Conservation (phyloP, 345 rosid genomes). For the Populus pruinosa region DNA sequence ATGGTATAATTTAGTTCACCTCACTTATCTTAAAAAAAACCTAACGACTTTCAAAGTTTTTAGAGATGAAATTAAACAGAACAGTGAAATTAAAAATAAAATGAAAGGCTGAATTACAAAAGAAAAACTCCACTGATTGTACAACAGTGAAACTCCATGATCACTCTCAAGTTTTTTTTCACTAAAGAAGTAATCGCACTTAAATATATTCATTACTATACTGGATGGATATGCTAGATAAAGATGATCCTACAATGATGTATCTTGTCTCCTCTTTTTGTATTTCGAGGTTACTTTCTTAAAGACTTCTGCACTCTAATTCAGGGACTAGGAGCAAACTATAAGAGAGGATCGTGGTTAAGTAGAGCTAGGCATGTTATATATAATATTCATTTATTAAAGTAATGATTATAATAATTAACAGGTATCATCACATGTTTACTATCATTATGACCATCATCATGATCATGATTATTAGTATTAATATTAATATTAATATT, state of each 20-base stretch:
- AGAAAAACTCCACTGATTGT: too few species aligned
- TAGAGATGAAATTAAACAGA: too few species aligned
- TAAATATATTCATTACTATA: not conserved
- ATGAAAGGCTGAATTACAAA: too few species aligned
- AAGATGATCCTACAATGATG: slow-evolving; percentile 41
- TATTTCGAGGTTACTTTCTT: slow-evolving; percentile 14
- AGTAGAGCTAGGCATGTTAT: slow-evolving; percentile 9
- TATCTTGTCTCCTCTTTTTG: slow-evolving; percentile 34
- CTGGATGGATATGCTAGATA: slow-evolving; percentile 36
- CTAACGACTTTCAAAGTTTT: too few species aligned
- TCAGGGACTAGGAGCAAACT: not conserved
- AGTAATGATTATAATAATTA: slow-evolving; percentile 15
- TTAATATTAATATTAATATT: too few species aligned
- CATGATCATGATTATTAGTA: not conserved
- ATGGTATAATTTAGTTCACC: too few species aligned
- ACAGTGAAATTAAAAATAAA: too few species aligned
- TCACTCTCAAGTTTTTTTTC: too few species aligned
- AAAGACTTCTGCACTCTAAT: slow-evolving; percentile 4
- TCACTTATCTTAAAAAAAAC: too few species aligned
- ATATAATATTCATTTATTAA: slow-evolving; percentile 4
- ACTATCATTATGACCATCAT: slow-evolving; percentile 1
- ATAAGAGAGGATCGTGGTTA: slow-evolving; percentile 6
- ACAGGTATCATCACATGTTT: slow-evolving; percentile 1
- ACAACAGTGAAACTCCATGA: too few species aligned
- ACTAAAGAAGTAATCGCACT: not conserved